These are phyloP conservation scores for Tephrocybe sp. DNA, from an alignment of 768 basidiomycete genomes.

Conservation along the genomic window DNA sequence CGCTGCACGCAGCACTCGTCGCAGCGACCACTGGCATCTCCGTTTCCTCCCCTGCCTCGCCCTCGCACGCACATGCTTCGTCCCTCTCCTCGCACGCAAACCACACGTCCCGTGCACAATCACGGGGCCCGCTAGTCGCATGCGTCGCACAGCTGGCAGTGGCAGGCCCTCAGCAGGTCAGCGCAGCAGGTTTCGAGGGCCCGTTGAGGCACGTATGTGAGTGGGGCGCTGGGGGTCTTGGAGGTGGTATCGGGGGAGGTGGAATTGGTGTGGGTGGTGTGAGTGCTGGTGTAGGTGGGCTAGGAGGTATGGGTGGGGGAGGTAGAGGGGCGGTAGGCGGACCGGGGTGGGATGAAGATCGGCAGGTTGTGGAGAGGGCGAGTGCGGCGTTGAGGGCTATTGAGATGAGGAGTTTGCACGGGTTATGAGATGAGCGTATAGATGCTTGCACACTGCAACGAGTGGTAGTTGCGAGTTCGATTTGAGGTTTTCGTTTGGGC, in stretches of 20 bases:
- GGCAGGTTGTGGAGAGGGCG: slow-evolving; percentile 6
- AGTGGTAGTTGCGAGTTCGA: neutral
- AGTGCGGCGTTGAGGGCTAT: slow-evolving; percentile 1
- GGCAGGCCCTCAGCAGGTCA: slow-evolving; percentile 31
- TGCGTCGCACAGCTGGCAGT: slow-evolving; percentile 58
- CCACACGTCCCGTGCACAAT: slow-evolving; percentile 24
- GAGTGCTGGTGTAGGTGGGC: slow-evolving; percentile 22
- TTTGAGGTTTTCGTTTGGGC: neutral
- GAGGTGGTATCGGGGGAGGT: neutral
- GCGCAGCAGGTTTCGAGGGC: slow-evolving; percentile 35
- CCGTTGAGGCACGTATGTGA: slow-evolving; percentile 41
- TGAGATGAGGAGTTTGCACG: neutral
- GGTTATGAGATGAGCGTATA: too few species aligned
- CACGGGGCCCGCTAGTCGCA: slow-evolving; percentile 57
- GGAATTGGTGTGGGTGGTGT: slow-evolving; percentile 4
- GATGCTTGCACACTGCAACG: too few species aligned
- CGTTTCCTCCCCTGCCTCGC: neutral
- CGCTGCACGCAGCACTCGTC: slow-evolving; percentile 56
- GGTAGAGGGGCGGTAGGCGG: slow-evolving; percentile 26
- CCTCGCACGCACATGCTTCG: neutral
- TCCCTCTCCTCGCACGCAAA: neutral
- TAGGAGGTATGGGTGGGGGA: slow-evolving; percentile 57
- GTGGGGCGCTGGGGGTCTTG: slow-evolving; percentile 28
- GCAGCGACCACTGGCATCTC: slow-evolving; percentile 41
- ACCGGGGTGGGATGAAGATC: slow-evolving; percentile 1